Conservation (phyloP, 192 early-diverging fungal species). For the Coemansia sp. region DNA sequence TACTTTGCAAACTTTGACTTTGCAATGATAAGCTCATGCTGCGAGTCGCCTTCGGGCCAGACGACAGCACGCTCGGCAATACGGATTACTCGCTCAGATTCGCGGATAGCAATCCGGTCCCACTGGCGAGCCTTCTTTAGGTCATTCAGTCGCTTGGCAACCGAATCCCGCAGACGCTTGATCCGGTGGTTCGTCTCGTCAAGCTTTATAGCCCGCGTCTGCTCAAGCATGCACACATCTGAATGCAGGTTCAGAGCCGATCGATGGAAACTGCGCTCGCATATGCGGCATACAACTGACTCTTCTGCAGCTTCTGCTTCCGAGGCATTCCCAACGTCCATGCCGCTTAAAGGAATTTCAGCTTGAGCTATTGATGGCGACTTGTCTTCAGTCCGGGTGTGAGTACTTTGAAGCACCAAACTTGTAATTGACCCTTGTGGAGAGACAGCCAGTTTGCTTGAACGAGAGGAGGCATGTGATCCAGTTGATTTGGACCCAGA, state of each 20-base stretch:
- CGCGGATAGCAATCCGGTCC: conserved; percentile 34
- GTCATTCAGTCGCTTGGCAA: conserved; percentile 51
- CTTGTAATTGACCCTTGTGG: conserved; percentile 5
- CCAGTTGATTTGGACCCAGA: not conserved
- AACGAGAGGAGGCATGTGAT: not conserved
- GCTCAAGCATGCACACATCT: conserved; percentile 73
- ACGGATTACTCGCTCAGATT: conserved; percentile 37
- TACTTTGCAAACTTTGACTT: conserved; percentile 51
- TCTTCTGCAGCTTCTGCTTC: conserved; percentile 16
- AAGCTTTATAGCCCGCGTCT: conserved; percentile 65
- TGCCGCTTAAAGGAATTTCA: not conserved
- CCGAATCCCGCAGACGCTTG: conserved; percentile 56
- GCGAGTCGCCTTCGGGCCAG: conserved; percentile 49
- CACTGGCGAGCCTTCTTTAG: conserved; percentile 36
- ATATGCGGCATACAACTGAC: conserved; percentile 78
- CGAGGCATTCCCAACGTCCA: not conserved
- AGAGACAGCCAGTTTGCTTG: not conserved
- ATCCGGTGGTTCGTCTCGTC: conserved; percentile 60
- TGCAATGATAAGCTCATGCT: conserved; percentile 49
- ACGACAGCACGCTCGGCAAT: conserved; percentile 43
- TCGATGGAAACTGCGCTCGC: conserved; percentile 72
- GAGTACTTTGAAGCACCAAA: conserved; percentile 2
- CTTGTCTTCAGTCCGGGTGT: not conserved
- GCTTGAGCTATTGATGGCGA: not conserved
- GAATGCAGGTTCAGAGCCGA: conserved; percentile 72